Base-by-base conservation (phyloP, 768 basidiomycete genomes). In the Collybia sp. region DNA sequence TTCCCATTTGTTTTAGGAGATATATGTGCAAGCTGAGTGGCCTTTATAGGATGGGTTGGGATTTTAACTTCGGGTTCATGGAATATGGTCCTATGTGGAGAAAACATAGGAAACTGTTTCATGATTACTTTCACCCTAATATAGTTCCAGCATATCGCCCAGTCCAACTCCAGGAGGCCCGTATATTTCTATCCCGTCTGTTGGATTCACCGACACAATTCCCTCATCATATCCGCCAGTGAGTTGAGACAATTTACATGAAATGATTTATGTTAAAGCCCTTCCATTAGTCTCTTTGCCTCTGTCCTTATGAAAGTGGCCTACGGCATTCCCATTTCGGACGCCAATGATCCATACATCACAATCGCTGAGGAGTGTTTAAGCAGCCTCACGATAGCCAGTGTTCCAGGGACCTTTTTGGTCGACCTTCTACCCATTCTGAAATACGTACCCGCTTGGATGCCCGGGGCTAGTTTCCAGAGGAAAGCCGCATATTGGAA, bases 401-500 rank as follows among this genome's bases (percentile, higher is more conserved):
- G 16, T 10, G 45, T 20, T 4, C 49, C 47, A 9, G 54, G 51
- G 12, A 47, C 48, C 1, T 58, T 54, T 20, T 44, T 52, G 3
- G 60, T 57, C 8, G 58, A 62, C 37, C 38, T 45, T 10, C 43
- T 50, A 1, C 31, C 37, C 25, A 12, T 44, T 68, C 63, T 77
- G 47, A 64, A 65, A 36, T 56, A 73, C 43, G 55, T 78, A 33
- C 75, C 75, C 1, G 55, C 63, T 13, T 77, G 75, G 76, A 54
- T 77, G 40, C 76, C 75, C 3, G 74, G 75, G 10, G 71, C 73
- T 9, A 50, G 51, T 0, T 77, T 77, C 65, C 70, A 75, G 53
- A 43, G 52, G 19, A 64, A 64, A 45, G 72, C 73, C 1, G 58
- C 54, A 16, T 55, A 65, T 20, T 75, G 64, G 65, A 59, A 62